Conservation (phyloP, 208 protist genomes). For the Crithidia mellificae region DNA sequence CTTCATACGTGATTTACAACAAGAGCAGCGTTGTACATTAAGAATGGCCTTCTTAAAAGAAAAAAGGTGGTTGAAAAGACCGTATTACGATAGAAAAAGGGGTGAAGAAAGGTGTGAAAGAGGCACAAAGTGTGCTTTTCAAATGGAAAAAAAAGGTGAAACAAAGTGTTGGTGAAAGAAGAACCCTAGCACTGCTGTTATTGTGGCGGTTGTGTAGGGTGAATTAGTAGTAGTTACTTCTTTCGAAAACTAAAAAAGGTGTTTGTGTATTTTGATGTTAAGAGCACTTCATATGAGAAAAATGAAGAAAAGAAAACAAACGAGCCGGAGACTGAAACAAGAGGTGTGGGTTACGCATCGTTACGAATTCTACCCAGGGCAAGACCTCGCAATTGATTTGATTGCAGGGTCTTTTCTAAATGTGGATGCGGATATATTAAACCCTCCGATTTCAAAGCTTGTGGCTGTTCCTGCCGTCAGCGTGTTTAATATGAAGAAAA, state of each 20-base stretch:
- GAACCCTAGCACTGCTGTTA: slow-evolving; percentile 12
- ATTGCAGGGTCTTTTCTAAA: neutral
- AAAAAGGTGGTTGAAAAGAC: slow-evolving; percentile 15
- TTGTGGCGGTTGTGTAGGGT: slow-evolving; percentile 8
- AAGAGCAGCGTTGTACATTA: slow-evolving; percentile 1
- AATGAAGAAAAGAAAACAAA: slow-evolving; percentile 21
- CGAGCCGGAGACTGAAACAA: slow-evolving; percentile 14
- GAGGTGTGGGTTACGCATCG: neutral
- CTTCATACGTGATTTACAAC: slow-evolving; percentile 2
- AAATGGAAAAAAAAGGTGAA: slow-evolving; percentile 9
- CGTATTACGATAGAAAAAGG: slow-evolving; percentile 11
- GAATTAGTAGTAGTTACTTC: neutral
- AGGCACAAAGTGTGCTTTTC: neutral
- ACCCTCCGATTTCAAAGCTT: neutral
- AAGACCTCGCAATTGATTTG: neutral
- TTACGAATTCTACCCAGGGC: neutral
- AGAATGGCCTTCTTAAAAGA: neutral
- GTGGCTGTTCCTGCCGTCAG: neutral
- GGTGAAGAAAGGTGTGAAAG: neutral
- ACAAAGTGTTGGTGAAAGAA: slow-evolving; percentile 17
- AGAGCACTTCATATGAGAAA: slow-evolving; percentile 14
- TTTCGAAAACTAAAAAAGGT: neutral
- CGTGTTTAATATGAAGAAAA: too few species aligned
- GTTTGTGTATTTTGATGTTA: slow-evolving; percentile 7
- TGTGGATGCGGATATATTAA: slow-evolving; percentile 1